Evolutionary conservation across 257 asterid species (phyloP).

Genomic region (Nicotiana sylvestris): DNA sequence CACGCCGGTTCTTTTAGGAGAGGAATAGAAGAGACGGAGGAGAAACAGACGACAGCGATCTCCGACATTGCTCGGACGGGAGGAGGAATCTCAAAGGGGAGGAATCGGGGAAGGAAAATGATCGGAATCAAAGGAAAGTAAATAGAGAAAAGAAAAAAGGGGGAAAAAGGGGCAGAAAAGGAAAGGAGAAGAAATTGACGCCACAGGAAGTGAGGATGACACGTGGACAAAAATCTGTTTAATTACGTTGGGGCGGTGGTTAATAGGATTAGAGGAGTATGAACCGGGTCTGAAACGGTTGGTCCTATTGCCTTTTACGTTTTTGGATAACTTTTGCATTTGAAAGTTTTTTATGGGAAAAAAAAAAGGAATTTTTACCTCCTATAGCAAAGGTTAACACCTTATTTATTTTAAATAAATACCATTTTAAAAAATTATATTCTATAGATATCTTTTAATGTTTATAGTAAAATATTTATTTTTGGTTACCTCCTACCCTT

Average conservation of each 20-base stretch:
- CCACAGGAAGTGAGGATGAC: slow-evolving; percentile 45
- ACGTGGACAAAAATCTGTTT: slow-evolving; percentile 29
- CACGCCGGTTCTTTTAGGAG: slow-evolving; percentile 34
- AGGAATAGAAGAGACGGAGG: slow-evolving; percentile 40
- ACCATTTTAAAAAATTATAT: too few species aligned
- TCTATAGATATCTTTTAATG: too few species aligned
- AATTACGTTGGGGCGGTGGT: not conserved
- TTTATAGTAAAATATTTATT: too few species aligned
- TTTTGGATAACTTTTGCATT: too few species aligned
- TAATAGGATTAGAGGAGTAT: not conserved
- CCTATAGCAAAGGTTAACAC: too few species aligned
- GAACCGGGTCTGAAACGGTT: slow-evolving; percentile 43
- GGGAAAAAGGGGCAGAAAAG: not conserved
- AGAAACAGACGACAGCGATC: slow-evolving; percentile 49
- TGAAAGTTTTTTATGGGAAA: too few species aligned
- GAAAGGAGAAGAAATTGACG: slow-evolving; percentile 19
- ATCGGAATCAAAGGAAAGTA: slow-evolving; percentile 4
- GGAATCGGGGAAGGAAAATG: slow-evolving; percentile 20
- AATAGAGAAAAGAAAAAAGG: not conserved
- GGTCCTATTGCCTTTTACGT: not conserved
- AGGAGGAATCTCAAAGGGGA: slow-evolving; percentile 8
- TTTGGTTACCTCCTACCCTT: too few species aligned
- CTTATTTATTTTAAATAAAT: too few species aligned
- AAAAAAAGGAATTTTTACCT: too few species aligned
- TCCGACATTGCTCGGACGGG: slow-evolving; percentile 47